These are phyloP conservation scores for Epichloe gansuensis DNA, from an alignment of 2,329 filamentous ascomycete genomes.

Conservation along the genomic window DNA sequence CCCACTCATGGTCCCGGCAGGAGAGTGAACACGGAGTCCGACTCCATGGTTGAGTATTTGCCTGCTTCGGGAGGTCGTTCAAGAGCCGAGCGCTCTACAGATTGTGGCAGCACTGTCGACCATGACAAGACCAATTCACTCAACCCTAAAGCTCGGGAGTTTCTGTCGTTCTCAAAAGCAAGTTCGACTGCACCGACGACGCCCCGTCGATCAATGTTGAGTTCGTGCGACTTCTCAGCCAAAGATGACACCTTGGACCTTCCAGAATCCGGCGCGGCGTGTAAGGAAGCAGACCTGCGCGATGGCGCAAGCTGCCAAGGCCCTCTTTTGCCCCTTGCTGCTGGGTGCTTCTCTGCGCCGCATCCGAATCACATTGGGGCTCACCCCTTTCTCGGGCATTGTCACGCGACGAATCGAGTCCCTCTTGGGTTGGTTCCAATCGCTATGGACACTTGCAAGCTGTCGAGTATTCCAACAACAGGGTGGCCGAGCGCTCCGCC, in stretches of 20 bases:
- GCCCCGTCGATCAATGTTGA: not conserved
- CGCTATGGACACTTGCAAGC: not conserved
- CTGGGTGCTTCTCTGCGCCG: not conserved
- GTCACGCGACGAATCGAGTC: not conserved
- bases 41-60: conserved; percentile 5
- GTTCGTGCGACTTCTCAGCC: not conserved
- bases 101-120: not conserved
- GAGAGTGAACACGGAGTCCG: conserved; percentile 8
- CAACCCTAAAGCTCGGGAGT: conserved; percentile 12
- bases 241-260: not conserved
- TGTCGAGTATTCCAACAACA: not conserved
- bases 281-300: not conserved
- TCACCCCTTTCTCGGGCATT: not conserved
- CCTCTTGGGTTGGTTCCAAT: not conserved
- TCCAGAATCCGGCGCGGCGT: not conserved
- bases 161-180: conserved; percentile 6
- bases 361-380: not conserved
- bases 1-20: conserved; percentile 3
- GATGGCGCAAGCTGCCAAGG: not conserved
- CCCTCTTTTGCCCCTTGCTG: not conserved
- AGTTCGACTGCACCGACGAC: not conserved
- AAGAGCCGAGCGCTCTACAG: not conserved
- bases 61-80: not conserved
- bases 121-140: conserved; percentile 3
- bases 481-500: not conserved